Evolutionary conservation across 2,329 filamentous ascomycete species (phyloP).

Genomic region (Aspergillus sclerotialis): DNA sequence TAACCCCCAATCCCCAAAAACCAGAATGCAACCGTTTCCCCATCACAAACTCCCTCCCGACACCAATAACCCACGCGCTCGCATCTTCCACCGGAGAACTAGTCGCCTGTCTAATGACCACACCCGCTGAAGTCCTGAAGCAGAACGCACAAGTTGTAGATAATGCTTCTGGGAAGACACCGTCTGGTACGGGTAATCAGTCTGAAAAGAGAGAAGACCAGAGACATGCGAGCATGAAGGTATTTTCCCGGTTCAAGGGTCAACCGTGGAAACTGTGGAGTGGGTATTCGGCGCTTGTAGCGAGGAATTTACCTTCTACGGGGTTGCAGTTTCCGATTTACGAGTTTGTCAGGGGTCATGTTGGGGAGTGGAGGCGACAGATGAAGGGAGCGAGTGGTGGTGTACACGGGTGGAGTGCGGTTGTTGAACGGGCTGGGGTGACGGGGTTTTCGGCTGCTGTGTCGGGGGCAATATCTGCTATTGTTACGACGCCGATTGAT

Average conservation of each 20-base stretch:
- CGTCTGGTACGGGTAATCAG: too few relatives aligned
- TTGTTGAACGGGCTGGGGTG: conserved; percentile 62
- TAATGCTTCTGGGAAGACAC: conserved; percentile 11
- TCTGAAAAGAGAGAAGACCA: conserved; percentile 10
- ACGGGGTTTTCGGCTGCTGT: conserved; percentile 67
- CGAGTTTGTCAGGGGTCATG: conserved; percentile 57
- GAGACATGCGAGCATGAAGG: conserved; percentile 49
- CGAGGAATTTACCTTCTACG: conserved; percentile 79
- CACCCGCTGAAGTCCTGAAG: conserved; percentile 85
- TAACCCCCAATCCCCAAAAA: conserved; percentile 31
- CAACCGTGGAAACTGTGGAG: conserved; percentile 51
- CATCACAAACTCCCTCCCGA: conserved; percentile 47
- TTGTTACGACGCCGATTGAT: conserved; percentile 82
- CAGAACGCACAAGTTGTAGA: conserved; percentile 85
- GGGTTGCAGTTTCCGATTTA: conserved; percentile 85
- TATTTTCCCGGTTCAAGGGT: conserved; percentile 50
- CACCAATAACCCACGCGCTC: conserved; percentile 62
- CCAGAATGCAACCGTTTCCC: conserved; percentile 8
- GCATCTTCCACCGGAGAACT: conserved; percentile 74
- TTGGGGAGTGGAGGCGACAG: conserved; percentile 41
- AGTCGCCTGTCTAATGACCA: conserved; percentile 78
- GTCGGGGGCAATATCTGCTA: conserved; percentile 67
- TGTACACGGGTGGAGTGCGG: conserved; percentile 15
- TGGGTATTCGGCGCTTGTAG: conserved; percentile 75
- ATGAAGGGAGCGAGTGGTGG: conserved; percentile 14